phyloP scores from a whole-genome alignment of 768 basidiomycete species.

The Boletus reticuloceps region DNA sequence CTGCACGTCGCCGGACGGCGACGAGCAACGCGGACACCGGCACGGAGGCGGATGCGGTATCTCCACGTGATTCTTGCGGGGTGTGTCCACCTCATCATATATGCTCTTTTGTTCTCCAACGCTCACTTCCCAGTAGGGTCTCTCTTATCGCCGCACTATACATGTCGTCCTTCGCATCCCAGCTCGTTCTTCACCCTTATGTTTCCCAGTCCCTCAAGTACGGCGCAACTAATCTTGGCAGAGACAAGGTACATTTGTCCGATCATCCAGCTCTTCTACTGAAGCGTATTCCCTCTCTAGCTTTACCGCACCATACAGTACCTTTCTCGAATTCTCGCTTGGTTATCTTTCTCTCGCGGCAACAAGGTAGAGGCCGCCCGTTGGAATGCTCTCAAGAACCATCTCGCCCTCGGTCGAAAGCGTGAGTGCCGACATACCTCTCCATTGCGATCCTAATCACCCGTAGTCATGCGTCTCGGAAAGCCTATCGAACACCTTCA shows the following conservation, averaged over 20 bases:
- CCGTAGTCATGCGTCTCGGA: slow-evolving; percentile 83
- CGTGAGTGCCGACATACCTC: slow-evolving; percentile 40
- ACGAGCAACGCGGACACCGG: not conserved
- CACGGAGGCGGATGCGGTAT: slow-evolving; percentile 2
- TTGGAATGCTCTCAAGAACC: slow-evolving; percentile 83
- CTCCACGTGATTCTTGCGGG: slow-evolving; percentile 30
- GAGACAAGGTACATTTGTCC: slow-evolving; percentile 72
- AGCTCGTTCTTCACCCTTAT: slow-evolving; percentile 82
- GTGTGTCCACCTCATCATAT: not conserved
- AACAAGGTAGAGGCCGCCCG: slow-evolving; percentile 67
- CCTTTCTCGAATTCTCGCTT: slow-evolving; percentile 84
- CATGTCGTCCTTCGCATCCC: slow-evolving; percentile 52
- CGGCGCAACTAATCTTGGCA: slow-evolving; percentile 75
- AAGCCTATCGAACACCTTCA: slow-evolving; percentile 95
- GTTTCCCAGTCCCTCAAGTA: slow-evolving; percentile 75
- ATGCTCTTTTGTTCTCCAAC: not conserved
- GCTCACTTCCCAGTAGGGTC: not conserved
- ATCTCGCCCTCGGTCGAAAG: slow-evolving; percentile 83
- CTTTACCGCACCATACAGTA: slow-evolving; percentile 90
- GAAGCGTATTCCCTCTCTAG: slow-evolving; percentile 38
- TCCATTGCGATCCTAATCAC: not conserved
- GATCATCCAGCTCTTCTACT: not conserved
- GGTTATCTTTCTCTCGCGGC: slow-evolving; percentile 70
- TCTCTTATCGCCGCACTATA: slow-evolving; percentile 9
- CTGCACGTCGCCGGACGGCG: not conserved